A percentile compares a stretch with the other conserved stretches of the same genome.
These are phyloP conservation scores for Leccinellum luteum DNA, from an alignment of 768 basidiomycete species.

Conservation along the genomic window DNA sequence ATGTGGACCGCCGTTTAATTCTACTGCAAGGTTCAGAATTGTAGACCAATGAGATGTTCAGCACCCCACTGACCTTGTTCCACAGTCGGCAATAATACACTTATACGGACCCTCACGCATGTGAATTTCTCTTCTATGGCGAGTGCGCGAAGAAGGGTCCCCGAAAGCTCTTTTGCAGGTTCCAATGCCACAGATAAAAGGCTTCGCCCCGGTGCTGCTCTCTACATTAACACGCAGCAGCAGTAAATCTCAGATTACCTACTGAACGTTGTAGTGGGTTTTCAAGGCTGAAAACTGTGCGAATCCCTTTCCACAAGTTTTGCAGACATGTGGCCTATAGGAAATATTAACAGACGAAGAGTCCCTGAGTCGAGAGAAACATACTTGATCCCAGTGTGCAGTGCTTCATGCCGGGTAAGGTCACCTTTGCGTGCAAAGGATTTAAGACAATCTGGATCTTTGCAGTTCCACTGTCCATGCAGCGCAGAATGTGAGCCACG, in stretches of 20 bases:
- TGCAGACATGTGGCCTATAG: slow-evolving; percentile 51
- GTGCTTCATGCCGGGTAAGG: slow-evolving; percentile 51
- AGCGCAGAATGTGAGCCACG: not conserved
- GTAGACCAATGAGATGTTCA: not conserved
- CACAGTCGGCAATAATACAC: slow-evolving; percentile 47
- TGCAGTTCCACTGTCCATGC: slow-evolving; percentile 37
- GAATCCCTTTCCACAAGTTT: slow-evolving; percentile 53
- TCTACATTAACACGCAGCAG: slow-evolving; percentile 7
- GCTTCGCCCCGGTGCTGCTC: slow-evolving; percentile 49
- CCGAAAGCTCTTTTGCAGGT: slow-evolving; percentile 53
- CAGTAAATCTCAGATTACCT: slow-evolving; percentile 25
- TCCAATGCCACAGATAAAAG: slow-evolving; percentile 46
- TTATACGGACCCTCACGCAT: slow-evolving; percentile 37
- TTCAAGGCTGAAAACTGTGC: slow-evolving; percentile 58
- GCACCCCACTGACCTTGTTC: slow-evolving; percentile 39
- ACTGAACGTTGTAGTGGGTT: slow-evolving; percentile 69
- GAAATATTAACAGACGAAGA: not conserved
- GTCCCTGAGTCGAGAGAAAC: slow-evolving; percentile 3
- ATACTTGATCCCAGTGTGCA: slow-evolving; percentile 53
- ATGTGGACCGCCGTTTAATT: slow-evolving; percentile 64
- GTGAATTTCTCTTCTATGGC: slow-evolving; percentile 65
- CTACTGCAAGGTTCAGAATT: slow-evolving; percentile 30
- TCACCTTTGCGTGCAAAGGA: slow-evolving; percentile 58
- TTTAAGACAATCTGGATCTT: slow-evolving; percentile 39
- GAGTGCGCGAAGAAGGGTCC: slow-evolving; percentile 67